Evolutionary conservation across 208 protist genomes (phyloP), one percentile per base, ranked within the genome.

Genomic region (Novymonas esmeraldas): DNA sequence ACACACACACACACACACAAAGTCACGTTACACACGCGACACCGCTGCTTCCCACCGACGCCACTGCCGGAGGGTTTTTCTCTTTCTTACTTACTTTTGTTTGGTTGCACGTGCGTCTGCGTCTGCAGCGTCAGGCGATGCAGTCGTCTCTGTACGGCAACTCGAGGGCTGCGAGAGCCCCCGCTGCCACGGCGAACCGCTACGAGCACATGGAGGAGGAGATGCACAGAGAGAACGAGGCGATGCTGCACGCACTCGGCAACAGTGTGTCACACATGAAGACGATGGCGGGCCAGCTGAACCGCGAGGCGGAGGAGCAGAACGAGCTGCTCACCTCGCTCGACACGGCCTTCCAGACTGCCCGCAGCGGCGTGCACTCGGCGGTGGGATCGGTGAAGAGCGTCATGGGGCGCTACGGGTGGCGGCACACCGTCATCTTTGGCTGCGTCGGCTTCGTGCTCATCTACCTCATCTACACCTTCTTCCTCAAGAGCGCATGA

Each of bases 211-310:
- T 93, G 78, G 84, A 95, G 58, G 85, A 95, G 24, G 80, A 89
- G 48, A 70, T 90, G 2, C 71, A 85, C 33, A 64, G 71, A 6
- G 90, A 95, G 70, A 95, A 95, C 54, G 90, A 95, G 58, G 81
- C 82, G 38, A 81, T 93, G 56, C 63, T 95, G 29, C 73, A 70
- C 14, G 85, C 90, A 18, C 72, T 95, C 11, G 78, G 84, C 16
- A 76, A 64, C 51, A 89, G 80, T 34, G 85, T 90, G 24, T 56
- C 46, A 4, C 64, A 76, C 18, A 89, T 95, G 83, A 90, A 91
- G 28, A 24, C 71, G 2, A 82, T 85, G 61, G 90, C 90, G 3
- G 76, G 69, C 16, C 41, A 62, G 18, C 77, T 95, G 18, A 67
- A 76, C 52, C 69, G 81, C 11, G 90, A 93, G 69, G 90, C 77